Evolutionary conservation across 1,139 yeast genomes (phyloP), one percentile per base, ranked within the genome.

Genomic region (Ogataea hybrid): DNA sequence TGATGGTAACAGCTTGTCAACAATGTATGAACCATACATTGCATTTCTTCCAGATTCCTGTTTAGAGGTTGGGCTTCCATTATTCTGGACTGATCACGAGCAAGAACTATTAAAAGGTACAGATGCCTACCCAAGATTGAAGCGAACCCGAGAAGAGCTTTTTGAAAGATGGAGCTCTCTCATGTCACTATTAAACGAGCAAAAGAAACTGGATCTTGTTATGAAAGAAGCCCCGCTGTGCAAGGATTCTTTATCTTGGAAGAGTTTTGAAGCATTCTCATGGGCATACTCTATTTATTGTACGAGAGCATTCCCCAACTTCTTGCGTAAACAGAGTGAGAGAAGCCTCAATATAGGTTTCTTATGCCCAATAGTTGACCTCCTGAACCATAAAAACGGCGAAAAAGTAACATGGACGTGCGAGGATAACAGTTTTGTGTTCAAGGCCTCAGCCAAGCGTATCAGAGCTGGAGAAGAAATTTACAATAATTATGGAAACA

Each of bases 401-500:
- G 70, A 82, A 0, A 66, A 74, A n/a, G 89, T 88, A 1, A 68
- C 70, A 25, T 89, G 97, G 97, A 63, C 58, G 2, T 59, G 55
- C 29, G 54, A 61, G 2, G 57, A 60, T 12, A 47, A 43, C 8
- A 35, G 51, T 3, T 62, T 66, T 38, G 43, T 55, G 6, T 53
- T 65, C 22, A 61, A 61, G 11, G 42, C 63, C 0, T 49, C 52
- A 2, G 54, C 56, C 20, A 54, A 51, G 10, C 18, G 32, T 2
- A 69, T 70, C 39, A 54, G 57, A 35, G 52, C 51, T 7, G 81
- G 78, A 0, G 56, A 58, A 4, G 84, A 87, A 56, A 53, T 88
- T 2, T 82, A 63, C 60, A 88, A 89, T 60, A 88, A 86, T 61
- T 89, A 90, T 61, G 97, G 97, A 1, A 77, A 81, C 46, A 89